These are phyloP conservation scores for Euphorbia schlechtendalii DNA, from an alignment of 441 rosid species.

Conservation along the genomic window DNA sequence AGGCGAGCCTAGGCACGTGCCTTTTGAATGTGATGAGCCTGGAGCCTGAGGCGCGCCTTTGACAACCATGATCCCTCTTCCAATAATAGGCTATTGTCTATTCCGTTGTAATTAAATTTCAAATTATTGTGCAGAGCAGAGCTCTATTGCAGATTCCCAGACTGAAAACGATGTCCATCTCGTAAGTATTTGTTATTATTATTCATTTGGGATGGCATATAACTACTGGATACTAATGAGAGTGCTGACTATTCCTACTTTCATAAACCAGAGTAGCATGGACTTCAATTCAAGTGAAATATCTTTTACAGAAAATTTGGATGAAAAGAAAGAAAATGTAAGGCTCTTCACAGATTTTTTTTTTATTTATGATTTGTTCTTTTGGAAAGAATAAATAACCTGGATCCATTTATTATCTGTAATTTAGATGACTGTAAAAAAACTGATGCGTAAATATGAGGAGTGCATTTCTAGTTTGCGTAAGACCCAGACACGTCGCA, in stretches of 20 bases:
- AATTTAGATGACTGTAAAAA: conserved; percentile 67
- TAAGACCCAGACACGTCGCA: conserved; percentile 55
- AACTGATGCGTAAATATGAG: conserved; percentile 65
- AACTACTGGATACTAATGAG: conserved; percentile 12
- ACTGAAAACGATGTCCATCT: conserved; percentile 41
- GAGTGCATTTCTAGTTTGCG: conserved; percentile 59
- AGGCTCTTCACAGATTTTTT: conserved; percentile 19
- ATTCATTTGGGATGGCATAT: conserved; percentile 13
- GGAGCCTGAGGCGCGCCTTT: too few relatives aligned
- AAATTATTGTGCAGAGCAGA: conserved; percentile 46
- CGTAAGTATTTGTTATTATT: conserved; percentile 32
- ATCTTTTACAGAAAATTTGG: conserved; percentile 30
- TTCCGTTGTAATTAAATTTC: conserved; percentile 6
- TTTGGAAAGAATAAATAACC: not conserved
- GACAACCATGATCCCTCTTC: too few relatives aligned
- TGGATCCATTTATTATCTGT: conserved; percentile 11
- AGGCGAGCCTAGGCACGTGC: too few relatives aligned
- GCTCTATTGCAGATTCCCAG: conserved; percentile 40
- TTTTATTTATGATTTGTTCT: conserved; percentile 5
- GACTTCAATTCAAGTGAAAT: conserved; percentile 27
- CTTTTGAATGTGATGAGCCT: too few relatives aligned
- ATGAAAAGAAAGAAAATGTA: conserved; percentile 52
- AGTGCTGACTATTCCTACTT: conserved; percentile 11
- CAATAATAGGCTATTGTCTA: not conserved
- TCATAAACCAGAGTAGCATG: conserved; percentile 34